Evolutionary conservation across 805 yeast genomes (phyloP).

Genomic region (Torulaspora gathmanii): DNA sequence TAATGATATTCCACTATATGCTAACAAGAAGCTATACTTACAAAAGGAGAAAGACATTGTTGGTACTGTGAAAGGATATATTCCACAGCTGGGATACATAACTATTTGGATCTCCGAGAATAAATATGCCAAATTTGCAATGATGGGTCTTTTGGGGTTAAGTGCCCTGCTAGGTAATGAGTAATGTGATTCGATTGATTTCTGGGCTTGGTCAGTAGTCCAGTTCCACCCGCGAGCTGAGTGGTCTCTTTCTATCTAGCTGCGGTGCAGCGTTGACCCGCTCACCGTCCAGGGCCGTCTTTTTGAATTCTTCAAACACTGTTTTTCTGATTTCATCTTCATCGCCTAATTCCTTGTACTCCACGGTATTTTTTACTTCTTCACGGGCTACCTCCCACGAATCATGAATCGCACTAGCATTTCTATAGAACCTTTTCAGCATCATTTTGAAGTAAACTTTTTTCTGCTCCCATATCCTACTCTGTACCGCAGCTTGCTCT

Average conservation of each 20-base stretch:
- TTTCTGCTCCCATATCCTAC: constrained; percentile 21
- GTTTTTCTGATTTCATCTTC: constrained; percentile 27
- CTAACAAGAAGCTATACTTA: constrained; percentile 67
- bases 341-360: constrained; percentile 36
- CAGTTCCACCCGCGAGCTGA: constrained; percentile 30
- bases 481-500: constrained; percentile 20
- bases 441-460: constrained; percentile 26
- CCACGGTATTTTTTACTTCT: constrained; percentile 31
- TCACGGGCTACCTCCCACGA: constrained; percentile 38
- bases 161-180: constrained; percentile 62
- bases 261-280: constrained; percentile 16
- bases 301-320: constrained; percentile 37
- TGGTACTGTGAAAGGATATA: constrained; percentile 88
- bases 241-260: constrained; percentile 25
- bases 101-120: constrained; percentile 91
- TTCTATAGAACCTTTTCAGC: constrained; percentile 21
- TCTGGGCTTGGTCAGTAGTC: constrained; percentile 29
- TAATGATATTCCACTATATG: constrained; percentile 84
- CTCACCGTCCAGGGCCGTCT: constrained; percentile 18
- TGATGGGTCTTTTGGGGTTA: constrained; percentile 70
- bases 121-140: constrained; percentile 69
- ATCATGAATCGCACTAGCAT: constrained; percentile 25
- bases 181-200: constrained; percentile 21
- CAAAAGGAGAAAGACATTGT: constrained; percentile 73
- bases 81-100: constrained; percentile 85